These are phyloP conservation scores for Saccharomyces hybrid DNA, from an alignment of 1,139 yeast genomes.

Conservation along the genomic window DNA sequence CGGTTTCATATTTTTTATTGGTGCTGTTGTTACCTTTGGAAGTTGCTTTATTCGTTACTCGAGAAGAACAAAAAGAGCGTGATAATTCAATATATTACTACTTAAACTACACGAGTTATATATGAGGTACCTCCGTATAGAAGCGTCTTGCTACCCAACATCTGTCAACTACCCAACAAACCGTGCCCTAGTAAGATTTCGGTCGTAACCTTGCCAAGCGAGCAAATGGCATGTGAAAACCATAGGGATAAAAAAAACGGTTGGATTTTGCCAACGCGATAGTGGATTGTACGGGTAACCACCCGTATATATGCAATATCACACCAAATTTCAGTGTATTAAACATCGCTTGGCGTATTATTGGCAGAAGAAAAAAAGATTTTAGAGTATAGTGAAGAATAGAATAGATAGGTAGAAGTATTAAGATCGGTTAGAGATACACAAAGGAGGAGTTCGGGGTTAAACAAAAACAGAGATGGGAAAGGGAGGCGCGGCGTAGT, in stretches of 20 bases:
- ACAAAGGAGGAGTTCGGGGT: not conserved
- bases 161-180: not conserved
- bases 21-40: not conserved
- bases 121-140: not conserved
- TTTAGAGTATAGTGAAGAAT: not conserved
- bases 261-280: not conserved
- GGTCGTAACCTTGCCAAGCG: slow-evolving; percentile 1
- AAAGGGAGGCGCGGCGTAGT: not conserved
- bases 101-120: not conserved
- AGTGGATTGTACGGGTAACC: not conserved
- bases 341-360: not conserved
- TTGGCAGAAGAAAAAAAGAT: too few relatives aligned
- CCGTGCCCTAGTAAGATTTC: not conserved
- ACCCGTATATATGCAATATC: not conserved
- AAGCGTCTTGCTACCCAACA: slow-evolving; percentile 4
- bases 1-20: slow-evolving; percentile 60
- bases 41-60: not conserved
- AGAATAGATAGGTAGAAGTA: not conserved
- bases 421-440: not conserved
- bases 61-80: not conserved
- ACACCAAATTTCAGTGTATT: too few relatives aligned
- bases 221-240: not conserved
- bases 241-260: not conserved
- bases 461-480: not conserved
- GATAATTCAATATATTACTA: too few relatives aligned